Conservation (phyloP, 2,329 filamentous ascomycete species). For the Nemania serpens region DNA sequence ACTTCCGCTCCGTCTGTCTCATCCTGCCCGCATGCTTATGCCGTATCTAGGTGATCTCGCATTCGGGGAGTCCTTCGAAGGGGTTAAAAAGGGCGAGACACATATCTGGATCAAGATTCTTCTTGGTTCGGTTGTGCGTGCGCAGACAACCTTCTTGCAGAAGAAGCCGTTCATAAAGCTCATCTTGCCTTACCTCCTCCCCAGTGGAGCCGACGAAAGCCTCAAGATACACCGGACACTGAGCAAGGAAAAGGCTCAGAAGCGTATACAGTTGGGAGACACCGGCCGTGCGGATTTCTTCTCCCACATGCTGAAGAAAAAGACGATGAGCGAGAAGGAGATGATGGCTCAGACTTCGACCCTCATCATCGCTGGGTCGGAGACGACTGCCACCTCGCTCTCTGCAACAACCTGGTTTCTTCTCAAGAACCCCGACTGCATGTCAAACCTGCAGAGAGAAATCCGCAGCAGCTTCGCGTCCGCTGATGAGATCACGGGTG, state of each 20-base stretch:
- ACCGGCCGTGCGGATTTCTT: constrained; percentile 31
- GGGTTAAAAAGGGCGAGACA: constrained; percentile 21
- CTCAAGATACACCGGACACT: constrained; percentile 20
- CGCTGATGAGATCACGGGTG: constrained; percentile 42
- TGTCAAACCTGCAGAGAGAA: constrained; percentile 47
- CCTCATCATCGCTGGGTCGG: constrained; percentile 50
- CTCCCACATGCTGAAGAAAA: constrained; percentile 28
- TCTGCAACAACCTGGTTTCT: constrained; percentile 45
- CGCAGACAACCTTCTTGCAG: background rate
- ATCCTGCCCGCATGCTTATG: background rate
- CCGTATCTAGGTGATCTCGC: constrained; percentile 20
- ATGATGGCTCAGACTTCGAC: constrained; percentile 38
- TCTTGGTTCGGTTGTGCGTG: constrained; percentile 14
- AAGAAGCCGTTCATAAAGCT: constrained; percentile 11
- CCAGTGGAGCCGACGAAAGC: constrained; percentile 13
- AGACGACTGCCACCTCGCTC: constrained; percentile 53
- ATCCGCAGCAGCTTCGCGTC: constrained; percentile 47
- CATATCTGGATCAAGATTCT: constrained; percentile 29
- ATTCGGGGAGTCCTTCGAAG: constrained; percentile 30
- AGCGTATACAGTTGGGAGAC: constrained; percentile 29
- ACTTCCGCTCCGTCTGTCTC: background rate
- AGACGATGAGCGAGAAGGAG: constrained; percentile 31
- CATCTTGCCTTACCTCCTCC: constrained; percentile 21
- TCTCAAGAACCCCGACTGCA: constrained; percentile 42
- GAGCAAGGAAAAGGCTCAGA: constrained; percentile 19